These are phyloP conservation scores for Phytopythium aichiense DNA, from an alignment of 352 stramenopile genomes.

Conservation along the genomic window DNA sequence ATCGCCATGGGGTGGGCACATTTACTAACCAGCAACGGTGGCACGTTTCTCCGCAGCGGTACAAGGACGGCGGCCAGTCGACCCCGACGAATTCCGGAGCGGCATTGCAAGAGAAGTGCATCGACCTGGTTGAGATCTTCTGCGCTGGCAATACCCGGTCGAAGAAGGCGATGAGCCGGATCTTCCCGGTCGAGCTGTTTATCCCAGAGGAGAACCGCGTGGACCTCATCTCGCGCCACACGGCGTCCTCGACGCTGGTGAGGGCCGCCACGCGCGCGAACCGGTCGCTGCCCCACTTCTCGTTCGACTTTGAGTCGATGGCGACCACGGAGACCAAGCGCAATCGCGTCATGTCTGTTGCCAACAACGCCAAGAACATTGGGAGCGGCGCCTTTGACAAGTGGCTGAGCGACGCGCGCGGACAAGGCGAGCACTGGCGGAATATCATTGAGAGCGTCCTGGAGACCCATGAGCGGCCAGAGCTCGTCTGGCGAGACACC, in stretches of 20 bases:
- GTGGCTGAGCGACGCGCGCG: slow-evolving; percentile 59
- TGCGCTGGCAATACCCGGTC: slow-evolving; percentile 75
- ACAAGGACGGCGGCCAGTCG: slow-evolving; percentile 19
- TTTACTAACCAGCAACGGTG: slow-evolving; percentile 1
- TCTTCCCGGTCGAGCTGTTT: slow-evolving; percentile 81
- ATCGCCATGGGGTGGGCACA: neutral
- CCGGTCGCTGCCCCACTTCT: slow-evolving; percentile 56
- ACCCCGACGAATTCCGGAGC: slow-evolving; percentile 37
- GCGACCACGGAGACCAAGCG: slow-evolving; percentile 35
- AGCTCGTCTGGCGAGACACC: slow-evolving; percentile 65
- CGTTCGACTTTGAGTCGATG: slow-evolving; percentile 58
- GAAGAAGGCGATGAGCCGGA: slow-evolving; percentile 72
- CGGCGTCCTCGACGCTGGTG: slow-evolving; percentile 35
- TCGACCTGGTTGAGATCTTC: slow-evolving; percentile 79
- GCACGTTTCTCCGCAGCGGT: neutral
- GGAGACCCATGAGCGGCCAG: slow-evolving; percentile 53
- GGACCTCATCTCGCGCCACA: slow-evolving; percentile 60
- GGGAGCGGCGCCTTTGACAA: slow-evolving; percentile 48
- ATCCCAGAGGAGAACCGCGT: slow-evolving; percentile 47
- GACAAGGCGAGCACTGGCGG: slow-evolving; percentile 71
- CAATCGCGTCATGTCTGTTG: slow-evolving; percentile 28
- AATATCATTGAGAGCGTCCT: slow-evolving; percentile 59
- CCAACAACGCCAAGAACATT: slow-evolving; percentile 29
- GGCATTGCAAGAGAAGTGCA: slow-evolving; percentile 39
- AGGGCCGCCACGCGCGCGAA: slow-evolving; percentile 30